These are phyloP conservation scores for Bombardia bombarda DNA, from an alignment of 495 filamentous ascomycete genomes.

Conservation along the genomic window DNA sequence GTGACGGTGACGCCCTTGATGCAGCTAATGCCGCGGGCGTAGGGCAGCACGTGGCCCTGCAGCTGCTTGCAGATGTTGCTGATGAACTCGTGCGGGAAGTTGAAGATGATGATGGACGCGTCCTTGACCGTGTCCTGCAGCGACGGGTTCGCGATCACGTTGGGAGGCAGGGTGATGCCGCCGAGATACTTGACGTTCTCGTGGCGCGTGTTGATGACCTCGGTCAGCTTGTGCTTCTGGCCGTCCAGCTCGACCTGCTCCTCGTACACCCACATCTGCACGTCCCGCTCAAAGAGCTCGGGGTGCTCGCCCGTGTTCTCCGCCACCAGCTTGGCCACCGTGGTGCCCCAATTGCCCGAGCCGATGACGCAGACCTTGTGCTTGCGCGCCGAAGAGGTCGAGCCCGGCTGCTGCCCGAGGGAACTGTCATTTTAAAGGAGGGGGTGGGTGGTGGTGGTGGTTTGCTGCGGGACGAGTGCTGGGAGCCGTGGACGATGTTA, in stretches of 20 bases:
- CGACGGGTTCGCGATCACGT: constrained; percentile 85
- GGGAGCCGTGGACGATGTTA: background rate
- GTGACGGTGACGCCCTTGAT: constrained; percentile 96
- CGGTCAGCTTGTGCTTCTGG: constrained; percentile 73
- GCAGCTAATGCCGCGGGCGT: constrained; percentile 88
- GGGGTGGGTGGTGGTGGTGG: constrained; percentile 4
- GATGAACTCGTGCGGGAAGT: constrained; percentile 97
- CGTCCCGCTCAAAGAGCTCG: constrained; percentile 74
- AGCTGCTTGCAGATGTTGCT: constrained; percentile 76
- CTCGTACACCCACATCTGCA: constrained; percentile 97
- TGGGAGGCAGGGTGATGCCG: constrained; percentile 70
- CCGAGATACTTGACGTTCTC: constrained; percentile 98
- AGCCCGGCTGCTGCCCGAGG: too few species aligned
- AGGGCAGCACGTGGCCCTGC: constrained; percentile 81
- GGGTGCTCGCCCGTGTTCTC: constrained; percentile 76
- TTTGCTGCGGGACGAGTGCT: background rate
- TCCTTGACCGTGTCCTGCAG: constrained; percentile 72
- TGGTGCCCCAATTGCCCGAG: constrained; percentile 97
- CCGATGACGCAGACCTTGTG: constrained; percentile 94
- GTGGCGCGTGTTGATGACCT: constrained; percentile 83
- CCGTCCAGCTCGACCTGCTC: constrained; percentile 69
- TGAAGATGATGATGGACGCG: constrained; percentile 87
- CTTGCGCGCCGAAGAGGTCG: constrained; percentile 47
- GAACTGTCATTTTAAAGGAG: constrained; percentile 24
- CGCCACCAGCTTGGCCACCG: constrained; percentile 93